A percentile compares a stretch with the other conserved stretches of the same genome.
Conservation (phyloP, 1,284 basidiomycete species). For the Blastosporella zonata region DNA sequence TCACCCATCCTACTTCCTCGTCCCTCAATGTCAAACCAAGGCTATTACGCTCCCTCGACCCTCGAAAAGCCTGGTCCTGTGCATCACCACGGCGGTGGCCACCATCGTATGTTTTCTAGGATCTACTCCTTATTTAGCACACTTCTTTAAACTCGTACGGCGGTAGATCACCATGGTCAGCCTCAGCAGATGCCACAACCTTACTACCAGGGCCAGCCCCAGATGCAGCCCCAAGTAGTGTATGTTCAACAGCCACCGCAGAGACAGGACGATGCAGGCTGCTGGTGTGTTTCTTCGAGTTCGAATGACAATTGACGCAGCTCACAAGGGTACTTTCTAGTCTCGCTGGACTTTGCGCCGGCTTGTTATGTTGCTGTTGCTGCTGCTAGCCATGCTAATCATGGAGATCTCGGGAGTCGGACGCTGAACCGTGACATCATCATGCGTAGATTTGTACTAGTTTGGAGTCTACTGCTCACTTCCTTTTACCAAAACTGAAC, state of each 20-base stretch:
- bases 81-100: neutral
- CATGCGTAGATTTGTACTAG: too few relatives aligned
- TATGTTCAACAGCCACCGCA: neutral
- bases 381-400: too few relatives aligned
- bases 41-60: neutral
- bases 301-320: too few relatives aligned
- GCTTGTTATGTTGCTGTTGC: too few relatives aligned
- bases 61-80: neutral
- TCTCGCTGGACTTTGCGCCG: too few relatives aligned
- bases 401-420: too few relatives aligned
- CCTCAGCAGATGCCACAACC: neutral
- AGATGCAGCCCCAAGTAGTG: neutral
- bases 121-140: too few relatives aligned
- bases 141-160: too few relatives aligned
- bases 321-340: too few relatives aligned
- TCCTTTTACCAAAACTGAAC: too few relatives aligned
- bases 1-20: neutral
- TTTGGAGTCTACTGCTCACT: too few relatives aligned
- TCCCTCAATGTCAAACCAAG: neutral
- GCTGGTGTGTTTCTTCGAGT: neutral
- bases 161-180: neutral
- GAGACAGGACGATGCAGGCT: neutral
- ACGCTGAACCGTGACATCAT: too few relatives aligned
- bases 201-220: neutral
- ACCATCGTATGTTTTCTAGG: conserved; percentile 1